Percentiles rank a stretch among this genome's conserved stretches.
Evolutionary conservation across 2,329 filamentous ascomycete genomes (phyloP).

Genomic region (Ceratocystis albifundus): DNA sequence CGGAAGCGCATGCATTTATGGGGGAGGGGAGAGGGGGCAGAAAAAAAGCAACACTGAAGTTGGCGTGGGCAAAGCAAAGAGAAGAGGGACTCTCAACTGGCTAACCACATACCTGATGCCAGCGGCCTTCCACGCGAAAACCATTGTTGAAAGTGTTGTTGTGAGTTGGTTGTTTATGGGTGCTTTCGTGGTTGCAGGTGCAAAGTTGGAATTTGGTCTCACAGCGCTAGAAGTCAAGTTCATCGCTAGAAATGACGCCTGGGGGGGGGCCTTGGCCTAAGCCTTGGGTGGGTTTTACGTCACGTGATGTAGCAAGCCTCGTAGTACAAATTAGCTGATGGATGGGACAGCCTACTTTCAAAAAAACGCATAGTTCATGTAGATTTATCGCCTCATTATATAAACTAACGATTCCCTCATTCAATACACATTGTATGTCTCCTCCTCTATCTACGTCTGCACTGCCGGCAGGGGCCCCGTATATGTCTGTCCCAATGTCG

Average conservation of each 20-base stretch:
- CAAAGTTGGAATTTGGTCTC: constrained; percentile 4
- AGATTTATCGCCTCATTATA: background rate
- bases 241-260: constrained; percentile 18
- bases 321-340: background rate
- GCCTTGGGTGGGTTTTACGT: background rate
- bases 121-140: constrained; percentile 96
- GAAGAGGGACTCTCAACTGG: background rate
- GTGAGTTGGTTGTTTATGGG: constrained; percentile 25
- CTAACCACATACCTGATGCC: constrained; percentile 73
- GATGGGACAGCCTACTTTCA: background rate
- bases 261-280: background rate
- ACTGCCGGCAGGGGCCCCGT: constrained; percentile 25
- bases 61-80: constrained; percentile 62
- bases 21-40: constrained; percentile 16
- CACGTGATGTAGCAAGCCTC: background rate
- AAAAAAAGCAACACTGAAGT: constrained; percentile 17
- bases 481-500: constrained; percentile 50
- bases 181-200: constrained; percentile 12
- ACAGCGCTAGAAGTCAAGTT: constrained; percentile 14
- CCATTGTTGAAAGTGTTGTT: constrained; percentile 57
- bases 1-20: constrained; percentile 26
- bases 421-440: background rate
- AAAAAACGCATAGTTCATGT: too few species aligned
- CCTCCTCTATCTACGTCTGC: background rate
- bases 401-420: background rate